Percentiles rank a stretch among this genome's conserved stretches.
phyloP scores from a whole-genome alignment of 1,284 basidiomycete genomes.

The Taiwanofungus camphoratus region DNA sequence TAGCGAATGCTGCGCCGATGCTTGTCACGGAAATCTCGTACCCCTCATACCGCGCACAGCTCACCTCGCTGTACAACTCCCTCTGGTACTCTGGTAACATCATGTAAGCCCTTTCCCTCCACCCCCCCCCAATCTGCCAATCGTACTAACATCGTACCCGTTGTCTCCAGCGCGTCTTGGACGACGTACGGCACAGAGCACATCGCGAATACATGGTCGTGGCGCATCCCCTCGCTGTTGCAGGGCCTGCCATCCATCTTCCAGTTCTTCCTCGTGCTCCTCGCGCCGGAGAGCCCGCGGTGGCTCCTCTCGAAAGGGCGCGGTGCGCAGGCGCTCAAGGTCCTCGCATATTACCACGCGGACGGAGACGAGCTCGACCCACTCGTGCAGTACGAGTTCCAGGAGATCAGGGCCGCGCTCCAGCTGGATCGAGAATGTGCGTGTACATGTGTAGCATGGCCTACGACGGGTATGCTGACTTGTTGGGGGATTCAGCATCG shows the following conservation, averaged over 20 bases:
- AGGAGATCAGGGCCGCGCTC: slow-evolving; percentile 72
- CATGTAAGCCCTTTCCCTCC: slow-evolving; percentile 34
- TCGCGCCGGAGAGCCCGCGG: slow-evolving; percentile 63
- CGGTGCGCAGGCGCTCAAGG: slow-evolving; percentile 48
- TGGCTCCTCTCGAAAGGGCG: slow-evolving; percentile 58
- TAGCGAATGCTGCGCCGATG: slow-evolving; percentile 64
- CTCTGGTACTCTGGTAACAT: slow-evolving; percentile 77
- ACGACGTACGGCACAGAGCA: slow-evolving; percentile 65
- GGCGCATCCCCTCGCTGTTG: slow-evolving; percentile 61
- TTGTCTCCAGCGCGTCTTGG: slow-evolving; percentile 53
- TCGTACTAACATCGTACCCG: not conserved
- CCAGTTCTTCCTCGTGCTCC: slow-evolving; percentile 51
- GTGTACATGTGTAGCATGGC: not conserved
- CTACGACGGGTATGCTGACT: not conserved
- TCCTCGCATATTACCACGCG: slow-evolving; percentile 65
- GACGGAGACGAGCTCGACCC: slow-evolving; percentile 60
- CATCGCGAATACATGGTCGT: slow-evolving; percentile 56
- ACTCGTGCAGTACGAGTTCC: slow-evolving; percentile 66
- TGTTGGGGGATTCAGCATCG: slow-evolving; percentile 24
- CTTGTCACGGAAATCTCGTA: slow-evolving; percentile 75
- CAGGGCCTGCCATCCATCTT: slow-evolving; percentile 54
- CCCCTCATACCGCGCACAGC: slow-evolving; percentile 65
- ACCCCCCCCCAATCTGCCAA: not conserved
- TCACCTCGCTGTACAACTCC: slow-evolving; percentile 72
- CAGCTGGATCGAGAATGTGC: slow-evolving; percentile 48